A percentile compares a stretch with the other conserved stretches of the same genome.
Evolutionary conservation across 441 rosid species (phyloP).

Genomic region (Erysimum pusillum): DNA sequence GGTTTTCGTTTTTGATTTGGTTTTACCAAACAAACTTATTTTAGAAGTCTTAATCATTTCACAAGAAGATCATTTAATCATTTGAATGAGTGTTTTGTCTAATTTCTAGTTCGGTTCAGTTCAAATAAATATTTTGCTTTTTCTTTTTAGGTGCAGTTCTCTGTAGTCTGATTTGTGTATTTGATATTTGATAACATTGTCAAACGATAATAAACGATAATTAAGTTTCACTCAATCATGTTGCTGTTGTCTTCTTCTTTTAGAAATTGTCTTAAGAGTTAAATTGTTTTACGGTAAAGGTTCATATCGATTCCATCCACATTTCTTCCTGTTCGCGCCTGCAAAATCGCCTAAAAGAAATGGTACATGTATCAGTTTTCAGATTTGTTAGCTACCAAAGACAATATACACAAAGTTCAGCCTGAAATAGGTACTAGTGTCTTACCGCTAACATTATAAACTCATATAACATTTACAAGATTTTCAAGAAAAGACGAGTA

Average conservation of each 20-base stretch:
- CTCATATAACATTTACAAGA: background rate
- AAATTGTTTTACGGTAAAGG: conserved; percentile 66
- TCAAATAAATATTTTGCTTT: no score
- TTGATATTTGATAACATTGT: no score
- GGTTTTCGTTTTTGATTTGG: no score
- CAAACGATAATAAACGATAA: background rate
- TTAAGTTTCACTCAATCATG: conserved; percentile 22
- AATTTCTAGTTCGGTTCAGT: no score
- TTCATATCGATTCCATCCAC: conserved; percentile 77
- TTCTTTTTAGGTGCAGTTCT: no score
- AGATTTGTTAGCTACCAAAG: background rate
- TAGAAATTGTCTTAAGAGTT: conserved; percentile 61
- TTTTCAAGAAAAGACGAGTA: conserved; percentile 2
- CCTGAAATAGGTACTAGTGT: background rate
- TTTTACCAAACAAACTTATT: no score
- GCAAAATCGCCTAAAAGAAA: conserved; percentile 56
- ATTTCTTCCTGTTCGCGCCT: conserved; percentile 75
- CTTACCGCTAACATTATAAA: background rate
- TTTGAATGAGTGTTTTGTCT: background rate
- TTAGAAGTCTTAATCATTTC: no score
- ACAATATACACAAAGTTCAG: conserved; percentile 8
- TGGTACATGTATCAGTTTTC: background rate
- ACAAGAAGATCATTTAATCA: no score
- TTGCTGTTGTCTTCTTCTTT: conserved; percentile 26
- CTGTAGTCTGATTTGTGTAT: no score